Conservation (phyloP, 2,329 filamentous ascomycete genomes). For the Cladosporium sp. region DNA sequence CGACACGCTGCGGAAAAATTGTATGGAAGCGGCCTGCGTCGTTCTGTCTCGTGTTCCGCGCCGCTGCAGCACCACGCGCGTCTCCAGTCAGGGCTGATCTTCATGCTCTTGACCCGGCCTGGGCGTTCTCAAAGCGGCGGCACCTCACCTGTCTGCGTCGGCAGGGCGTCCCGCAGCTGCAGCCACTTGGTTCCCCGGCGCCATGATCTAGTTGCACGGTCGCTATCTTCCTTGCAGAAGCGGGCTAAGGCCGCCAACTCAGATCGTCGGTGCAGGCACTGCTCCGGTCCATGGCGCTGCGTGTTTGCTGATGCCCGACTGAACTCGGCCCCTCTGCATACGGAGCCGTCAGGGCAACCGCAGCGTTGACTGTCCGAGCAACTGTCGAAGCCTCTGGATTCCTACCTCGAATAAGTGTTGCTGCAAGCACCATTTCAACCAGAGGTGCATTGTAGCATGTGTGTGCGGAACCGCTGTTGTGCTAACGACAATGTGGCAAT, state of each 20-base stretch:
- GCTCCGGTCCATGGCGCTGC: conserved; percentile 7
- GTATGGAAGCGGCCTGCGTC: background rate
- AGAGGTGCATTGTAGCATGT: too few relatives aligned
- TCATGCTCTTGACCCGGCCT: background rate
- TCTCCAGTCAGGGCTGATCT: background rate
- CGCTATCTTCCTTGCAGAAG: conserved; percentile 10
- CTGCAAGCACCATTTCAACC: too few relatives aligned
- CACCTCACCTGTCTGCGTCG: conserved; percentile 3
- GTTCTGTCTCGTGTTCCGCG: background rate
- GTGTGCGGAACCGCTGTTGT: background rate
- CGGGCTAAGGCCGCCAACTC: conserved; percentile 2
- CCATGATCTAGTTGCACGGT: conserved; percentile 8
- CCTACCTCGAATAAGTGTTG: too few relatives aligned
- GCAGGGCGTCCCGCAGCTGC: conserved; percentile 10
- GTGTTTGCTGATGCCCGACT: conserved; percentile 5
- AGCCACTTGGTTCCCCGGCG: conserved; percentile 9
- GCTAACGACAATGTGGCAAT: background rate
- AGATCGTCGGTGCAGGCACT: conserved; percentile 9
- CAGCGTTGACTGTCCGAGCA: too few relatives aligned
- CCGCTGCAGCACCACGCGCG: background rate
- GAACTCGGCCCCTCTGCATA: background rate
- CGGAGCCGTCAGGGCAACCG: background rate
- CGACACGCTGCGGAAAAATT: background rate
- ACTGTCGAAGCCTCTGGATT: too few relatives aligned
- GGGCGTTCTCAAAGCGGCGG: background rate